Conservation (phyloP, 257 asterid genomes). For the Verbena officinalis region DNA sequence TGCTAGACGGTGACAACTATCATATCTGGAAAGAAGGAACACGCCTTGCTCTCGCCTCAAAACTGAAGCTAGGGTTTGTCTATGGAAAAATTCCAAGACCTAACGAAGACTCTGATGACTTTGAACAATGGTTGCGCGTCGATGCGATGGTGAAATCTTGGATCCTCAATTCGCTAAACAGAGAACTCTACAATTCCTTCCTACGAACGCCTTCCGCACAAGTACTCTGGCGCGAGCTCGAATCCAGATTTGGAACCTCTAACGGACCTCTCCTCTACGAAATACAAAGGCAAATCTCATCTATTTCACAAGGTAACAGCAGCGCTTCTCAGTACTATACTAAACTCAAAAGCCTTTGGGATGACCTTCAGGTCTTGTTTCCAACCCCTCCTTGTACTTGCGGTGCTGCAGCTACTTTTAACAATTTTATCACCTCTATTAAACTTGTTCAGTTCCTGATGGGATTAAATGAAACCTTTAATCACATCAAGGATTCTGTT, state of each 20-base stretch:
- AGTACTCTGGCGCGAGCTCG: not conserved
- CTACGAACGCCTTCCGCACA: not conserved
- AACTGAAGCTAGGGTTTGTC: too few species aligned
- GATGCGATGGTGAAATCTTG: not conserved
- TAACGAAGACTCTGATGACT: not conserved
- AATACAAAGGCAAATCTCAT: not conserved
- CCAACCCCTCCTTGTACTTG: not conserved
- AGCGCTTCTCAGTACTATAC: not conserved
- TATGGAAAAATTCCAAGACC: not conserved
- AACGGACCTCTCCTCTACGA: not conserved
- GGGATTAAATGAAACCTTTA: not conserved
- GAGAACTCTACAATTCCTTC: not conserved
- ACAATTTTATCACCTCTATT: not conserved
- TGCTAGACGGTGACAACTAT: not conserved
- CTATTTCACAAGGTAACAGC: not conserved
- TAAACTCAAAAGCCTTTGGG: not conserved
- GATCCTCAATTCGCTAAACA: not conserved
- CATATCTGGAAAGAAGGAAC: too few species aligned
- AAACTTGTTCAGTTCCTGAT: not conserved
- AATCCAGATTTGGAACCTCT: not conserved
- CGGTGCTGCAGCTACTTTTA: not conserved
- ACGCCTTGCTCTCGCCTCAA: not conserved
- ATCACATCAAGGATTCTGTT: not conserved
- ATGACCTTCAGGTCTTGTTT: not conserved
- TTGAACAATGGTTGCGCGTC: too few species aligned